A percentile compares a stretch with the other conserved stretches of the same genome.
phyloP scores from a whole-genome alignment of 768 basidiomycete genomes.

The Pulveroboletus sp. region DNA sequence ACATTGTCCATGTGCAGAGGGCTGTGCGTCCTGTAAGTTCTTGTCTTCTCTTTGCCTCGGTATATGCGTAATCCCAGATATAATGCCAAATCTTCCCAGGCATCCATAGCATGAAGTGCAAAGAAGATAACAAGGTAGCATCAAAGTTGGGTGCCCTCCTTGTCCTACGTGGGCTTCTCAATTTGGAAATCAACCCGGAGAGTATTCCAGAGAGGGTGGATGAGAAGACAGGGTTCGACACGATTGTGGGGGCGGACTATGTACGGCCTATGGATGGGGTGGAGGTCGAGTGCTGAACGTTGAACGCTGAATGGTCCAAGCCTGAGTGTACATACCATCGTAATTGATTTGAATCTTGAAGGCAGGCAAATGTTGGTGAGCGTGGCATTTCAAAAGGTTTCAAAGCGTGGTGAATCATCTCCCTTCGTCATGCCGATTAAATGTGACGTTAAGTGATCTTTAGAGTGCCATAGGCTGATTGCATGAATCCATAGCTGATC shows the following conservation, averaged over 20 bases:
- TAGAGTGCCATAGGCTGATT: too few relatives aligned
- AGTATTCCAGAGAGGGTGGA: slow-evolving; percentile 33
- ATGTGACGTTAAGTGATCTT: too few relatives aligned
- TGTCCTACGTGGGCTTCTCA: slow-evolving; percentile 58
- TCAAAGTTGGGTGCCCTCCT: slow-evolving; percentile 75
- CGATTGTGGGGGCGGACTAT: slow-evolving; percentile 49
- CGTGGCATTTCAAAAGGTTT: neutral
- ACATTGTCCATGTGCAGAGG: slow-evolving; percentile 60
- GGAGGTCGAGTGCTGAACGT: slow-evolving; percentile 37
- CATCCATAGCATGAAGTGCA: slow-evolving; percentile 50
- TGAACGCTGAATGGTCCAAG: slow-evolving; percentile 28
- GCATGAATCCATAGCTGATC: too few relatives aligned
- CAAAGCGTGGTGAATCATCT: too few relatives aligned
- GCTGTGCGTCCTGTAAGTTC: slow-evolving; percentile 63
- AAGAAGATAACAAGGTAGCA: slow-evolving; percentile 64
- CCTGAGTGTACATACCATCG: neutral
- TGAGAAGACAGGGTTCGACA: slow-evolving; percentile 35
- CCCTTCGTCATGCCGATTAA: too few relatives aligned
- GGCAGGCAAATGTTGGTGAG: neutral
- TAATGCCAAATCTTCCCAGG: slow-evolving; percentile 37
- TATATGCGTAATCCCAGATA: neutral
- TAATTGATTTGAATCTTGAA: neutral
- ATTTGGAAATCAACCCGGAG: slow-evolving; percentile 36
- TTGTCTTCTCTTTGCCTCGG: neutral
- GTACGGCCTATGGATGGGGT: slow-evolving; percentile 44